phyloP scores from a whole-genome alignment of 1,284 basidiomycete species.

The Coriolopsis trogii region DNA sequence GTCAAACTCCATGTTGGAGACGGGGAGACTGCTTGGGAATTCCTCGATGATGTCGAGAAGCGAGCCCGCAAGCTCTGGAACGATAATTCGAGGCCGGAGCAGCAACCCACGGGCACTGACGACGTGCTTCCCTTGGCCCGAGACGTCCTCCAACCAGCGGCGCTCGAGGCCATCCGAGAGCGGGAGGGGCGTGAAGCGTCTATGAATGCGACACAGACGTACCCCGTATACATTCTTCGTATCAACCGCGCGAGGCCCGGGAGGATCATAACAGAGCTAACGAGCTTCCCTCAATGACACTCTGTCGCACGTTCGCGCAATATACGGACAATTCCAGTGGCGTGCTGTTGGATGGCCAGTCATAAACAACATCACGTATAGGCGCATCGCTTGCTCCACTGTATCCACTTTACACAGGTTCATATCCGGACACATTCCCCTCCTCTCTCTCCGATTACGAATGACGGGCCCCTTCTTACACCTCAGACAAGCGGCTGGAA shows the following conservation, averaged over 20 bases:
- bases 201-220: background rate
- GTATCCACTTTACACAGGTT: background rate
- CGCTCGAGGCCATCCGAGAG: background rate
- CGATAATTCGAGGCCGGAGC: background rate
- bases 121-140: background rate
- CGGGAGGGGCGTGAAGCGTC: background rate
- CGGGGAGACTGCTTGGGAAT: background rate
- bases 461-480: background rate
- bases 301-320: background rate
- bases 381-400: too few species aligned
- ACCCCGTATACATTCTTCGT: background rate
- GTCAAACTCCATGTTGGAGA: background rate
- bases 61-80: background rate
- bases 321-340: background rate
- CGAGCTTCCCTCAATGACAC: background rate
- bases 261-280: background rate
- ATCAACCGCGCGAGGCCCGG: background rate
- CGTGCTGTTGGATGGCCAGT: background rate
- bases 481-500: background rate
- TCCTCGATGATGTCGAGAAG: background rate
- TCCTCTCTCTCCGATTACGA: background rate
- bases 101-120: background rate
- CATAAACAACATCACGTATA: background rate
- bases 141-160: background rate
- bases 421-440: background rate